Conservation (phyloP, 108 stramenopile species). For the Aureococcus anophagefferens region DNA sequence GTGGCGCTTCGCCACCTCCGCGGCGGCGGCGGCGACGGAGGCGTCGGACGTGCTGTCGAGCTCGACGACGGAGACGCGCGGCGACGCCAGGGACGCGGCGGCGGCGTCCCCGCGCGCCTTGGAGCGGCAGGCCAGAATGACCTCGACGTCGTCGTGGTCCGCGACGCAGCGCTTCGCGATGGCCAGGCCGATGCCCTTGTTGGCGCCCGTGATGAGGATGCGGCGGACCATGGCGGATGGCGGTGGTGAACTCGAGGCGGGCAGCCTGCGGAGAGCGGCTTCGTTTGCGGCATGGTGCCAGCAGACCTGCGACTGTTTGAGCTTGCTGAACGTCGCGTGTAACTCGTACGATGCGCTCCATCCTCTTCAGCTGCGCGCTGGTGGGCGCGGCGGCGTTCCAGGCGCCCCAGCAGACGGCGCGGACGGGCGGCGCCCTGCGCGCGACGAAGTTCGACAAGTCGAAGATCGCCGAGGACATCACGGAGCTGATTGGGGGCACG, state of each 20-base stretch:
- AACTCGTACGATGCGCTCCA: no score
- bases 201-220: constrained; percentile 3
- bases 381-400: no score
- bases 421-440: no score
- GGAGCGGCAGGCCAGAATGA: constrained; percentile 6
- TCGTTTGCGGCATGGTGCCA: no score
- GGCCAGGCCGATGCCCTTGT: constrained; percentile 10
- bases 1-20: not conserved
- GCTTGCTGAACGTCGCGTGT: no score
- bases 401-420: no score
- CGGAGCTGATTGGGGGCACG: constrained; percentile 72
- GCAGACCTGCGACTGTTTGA: no score
- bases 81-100: not conserved
- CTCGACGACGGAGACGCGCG: not conserved
- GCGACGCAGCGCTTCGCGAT: not conserved
- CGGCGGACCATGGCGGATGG: not conserved
- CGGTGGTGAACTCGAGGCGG: no score
- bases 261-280: no score
- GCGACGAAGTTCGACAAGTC: no score
- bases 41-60: not conserved
- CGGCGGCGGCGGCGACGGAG: not conserved
- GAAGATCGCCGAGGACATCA: constrained; percentile 59
- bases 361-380: no score
- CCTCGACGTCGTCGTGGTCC: not conserved
- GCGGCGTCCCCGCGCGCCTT: not conserved